Percentiles rank a stretch among this genome's conserved stretches.
These are phyloP conservation scores for Deinandra increscens DNA, from an alignment of 129 eudicot species.

Conservation along the genomic window DNA sequence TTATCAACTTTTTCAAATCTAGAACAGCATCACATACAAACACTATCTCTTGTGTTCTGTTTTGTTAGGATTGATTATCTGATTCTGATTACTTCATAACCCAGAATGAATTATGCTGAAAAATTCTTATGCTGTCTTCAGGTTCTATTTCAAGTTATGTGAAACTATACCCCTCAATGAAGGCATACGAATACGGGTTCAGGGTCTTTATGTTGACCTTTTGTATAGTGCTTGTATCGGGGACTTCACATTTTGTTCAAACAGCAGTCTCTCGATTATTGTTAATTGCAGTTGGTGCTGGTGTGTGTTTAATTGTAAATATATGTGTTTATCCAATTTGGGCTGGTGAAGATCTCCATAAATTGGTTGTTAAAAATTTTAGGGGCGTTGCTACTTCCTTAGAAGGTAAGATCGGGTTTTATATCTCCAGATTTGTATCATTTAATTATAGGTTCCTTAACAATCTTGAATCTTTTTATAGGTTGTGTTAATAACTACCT, in stretches of 20 bases:
- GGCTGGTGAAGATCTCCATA: conserved; percentile 98
- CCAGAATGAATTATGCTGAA: not conserved
- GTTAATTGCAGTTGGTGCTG: conserved; percentile 79
- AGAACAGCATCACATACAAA: not conserved
- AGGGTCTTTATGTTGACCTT: conserved; percentile 84
- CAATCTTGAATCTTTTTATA: conserved; percentile 9
- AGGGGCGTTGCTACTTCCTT: conserved; percentile 84
- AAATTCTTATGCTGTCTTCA: conserved; percentile 22
- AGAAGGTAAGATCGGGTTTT: conserved; percentile 52
- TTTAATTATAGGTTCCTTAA: not conserved
- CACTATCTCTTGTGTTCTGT: not conserved
- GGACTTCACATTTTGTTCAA: conserved; percentile 61
- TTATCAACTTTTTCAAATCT: no score
- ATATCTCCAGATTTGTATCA: not conserved
- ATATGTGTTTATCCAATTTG: conserved; percentile 83
- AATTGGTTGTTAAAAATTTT: conserved; percentile 84
- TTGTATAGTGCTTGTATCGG: conserved; percentile 81
- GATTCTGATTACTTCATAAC: not conserved
- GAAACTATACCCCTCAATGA: conserved; percentile 77
- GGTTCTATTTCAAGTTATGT: conserved; percentile 72
- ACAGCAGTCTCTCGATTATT: conserved; percentile 84
- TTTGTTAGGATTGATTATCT: not conserved
- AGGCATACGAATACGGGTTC: conserved; percentile 87
- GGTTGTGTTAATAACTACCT: conserved; percentile 80
- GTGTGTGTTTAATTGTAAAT: conserved; percentile 66